Evolutionary conservation across 2,329 filamentous ascomycete species (phyloP), one percentile per base, ranked within the genome.

Genomic region (Hypomyces rosellus): DNA sequence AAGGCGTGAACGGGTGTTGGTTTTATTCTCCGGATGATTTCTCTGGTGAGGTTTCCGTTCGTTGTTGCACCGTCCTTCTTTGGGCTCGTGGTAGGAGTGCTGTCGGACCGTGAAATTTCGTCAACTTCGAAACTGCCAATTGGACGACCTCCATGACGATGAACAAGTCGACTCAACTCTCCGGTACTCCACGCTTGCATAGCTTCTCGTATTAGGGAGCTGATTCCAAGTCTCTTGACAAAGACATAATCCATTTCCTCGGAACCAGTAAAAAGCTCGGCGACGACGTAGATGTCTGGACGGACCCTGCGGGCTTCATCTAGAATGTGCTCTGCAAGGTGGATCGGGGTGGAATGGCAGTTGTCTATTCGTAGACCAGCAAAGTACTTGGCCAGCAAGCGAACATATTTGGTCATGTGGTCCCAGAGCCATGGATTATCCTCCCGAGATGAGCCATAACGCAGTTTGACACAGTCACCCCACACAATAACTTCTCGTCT

Each of bases 111-210:
- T 8, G 85, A 82, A 12, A 91, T 80, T 56, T 95, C 87, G 60
- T 96, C 89, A n/a, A 95, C 79, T 63, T 97, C 91, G 61, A 99
- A 97, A 67, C 92, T 97, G 51, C 93, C 93, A 63, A 99, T 96
- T 0, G 95, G 93, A 22, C 89, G 83, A 36, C 93, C 93, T 33
- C 89, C 92, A 66, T 99, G 91, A 55, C 86, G 86, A 69, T 99
- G 95, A 11, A 99, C 91, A 34, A 99, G 77, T 42, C 91, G 80
- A 69, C 91, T 96, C 55, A 99, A 76, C 68, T 99, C 95, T 11
- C 82, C 88, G 1, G 93, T 96, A 64, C 87, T 92, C 92, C 92
- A 97, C 33, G 91, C 88, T 67, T 99, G 93, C 95, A 99, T 99
- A 11, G 92, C 92, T 70, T 99, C 93, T 52, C 93, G 84, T 58